Evolutionary conservation across 192 early-diverging fungal species (phyloP).

Genomic region (Coemansia sp.): DNA sequence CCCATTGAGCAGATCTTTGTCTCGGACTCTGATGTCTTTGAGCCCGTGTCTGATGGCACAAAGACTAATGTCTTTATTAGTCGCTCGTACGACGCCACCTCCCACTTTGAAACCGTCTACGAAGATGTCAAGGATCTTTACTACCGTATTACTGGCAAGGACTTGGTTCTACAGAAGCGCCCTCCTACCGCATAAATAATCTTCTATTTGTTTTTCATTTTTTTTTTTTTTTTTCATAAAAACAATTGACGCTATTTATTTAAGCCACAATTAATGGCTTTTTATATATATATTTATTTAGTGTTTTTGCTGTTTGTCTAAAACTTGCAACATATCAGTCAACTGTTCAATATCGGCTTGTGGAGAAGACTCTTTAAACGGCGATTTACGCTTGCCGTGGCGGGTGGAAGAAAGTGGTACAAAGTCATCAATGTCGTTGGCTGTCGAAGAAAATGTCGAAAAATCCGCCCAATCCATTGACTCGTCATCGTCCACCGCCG

Average conservation of each 20-base stretch:
- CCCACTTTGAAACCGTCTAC: constrained; percentile 98
- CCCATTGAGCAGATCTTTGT: constrained; percentile 92
- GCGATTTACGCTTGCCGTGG: not conserved
- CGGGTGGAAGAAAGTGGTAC: not conserved
- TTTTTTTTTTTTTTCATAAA: not conserved
- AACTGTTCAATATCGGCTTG: not conserved
- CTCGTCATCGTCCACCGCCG: constrained; percentile 36
- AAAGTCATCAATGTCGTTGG: constrained; percentile 18
- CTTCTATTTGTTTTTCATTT: no score
- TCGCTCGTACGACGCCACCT: constrained; percentile 96
- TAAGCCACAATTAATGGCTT: no score
- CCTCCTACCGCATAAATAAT: not conserved
- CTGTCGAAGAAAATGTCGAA: constrained; percentile 11
- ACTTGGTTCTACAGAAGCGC: constrained; percentile 76
- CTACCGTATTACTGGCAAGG: constrained; percentile 73
- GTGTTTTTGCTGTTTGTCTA: not conserved
- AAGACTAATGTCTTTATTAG: constrained; percentile 86
- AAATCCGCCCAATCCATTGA: constrained; percentile 30
- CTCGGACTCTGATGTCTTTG: constrained; percentile 79
- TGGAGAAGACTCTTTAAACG: not conserved
- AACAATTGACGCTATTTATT: no score
- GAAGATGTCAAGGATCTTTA: constrained; percentile 96
- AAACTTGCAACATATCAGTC: constrained; percentile 1
- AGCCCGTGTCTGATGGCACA: constrained; percentile 83
- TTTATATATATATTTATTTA: no score